phyloP scores from a whole-genome alignment of 257 asterid genomes.

The Solanum chiquidenum region DNA sequence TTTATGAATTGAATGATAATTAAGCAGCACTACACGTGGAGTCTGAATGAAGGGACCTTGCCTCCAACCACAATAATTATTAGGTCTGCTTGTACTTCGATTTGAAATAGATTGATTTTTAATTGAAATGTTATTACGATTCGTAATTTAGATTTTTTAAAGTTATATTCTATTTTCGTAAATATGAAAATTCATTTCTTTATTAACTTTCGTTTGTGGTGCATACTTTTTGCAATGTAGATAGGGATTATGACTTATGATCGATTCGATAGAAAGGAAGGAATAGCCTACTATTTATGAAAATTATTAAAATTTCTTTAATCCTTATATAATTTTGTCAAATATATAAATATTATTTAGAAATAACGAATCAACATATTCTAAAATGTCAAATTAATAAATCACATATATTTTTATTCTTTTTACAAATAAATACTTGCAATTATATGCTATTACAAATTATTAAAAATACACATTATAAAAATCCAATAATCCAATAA shows the following conservation, averaged over 20 bases:
- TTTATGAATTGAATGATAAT: conserved; percentile 8
- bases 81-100: neutral
- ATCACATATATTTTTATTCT: neutral
- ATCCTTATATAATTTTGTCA: neutral
- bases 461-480: neutral
- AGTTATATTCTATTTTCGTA: neutral
- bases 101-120: neutral
- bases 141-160: neutral
- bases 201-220: neutral
- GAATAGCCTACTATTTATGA: neutral
- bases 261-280: too few species aligned
- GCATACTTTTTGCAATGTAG: neutral
- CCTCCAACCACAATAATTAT: conserved; percentile 14
- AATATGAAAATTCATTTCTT: neutral
- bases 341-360: neutral
- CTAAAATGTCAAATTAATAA: neutral
- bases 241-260: too few species aligned
- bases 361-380: neutral
- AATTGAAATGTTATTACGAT: neutral
- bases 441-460: neutral
- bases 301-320: neutral
- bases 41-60: conserved; percentile 25
- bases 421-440: neutral
- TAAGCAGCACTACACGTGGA: conserved; percentile 32
- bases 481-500: neutral